A percentile compares a stretch with the other conserved stretches of the same genome.
These are phyloP conservation scores for Amanita inopinata DNA, from an alignment of 768 basidiomycete genomes.

Conservation along the genomic window DNA sequence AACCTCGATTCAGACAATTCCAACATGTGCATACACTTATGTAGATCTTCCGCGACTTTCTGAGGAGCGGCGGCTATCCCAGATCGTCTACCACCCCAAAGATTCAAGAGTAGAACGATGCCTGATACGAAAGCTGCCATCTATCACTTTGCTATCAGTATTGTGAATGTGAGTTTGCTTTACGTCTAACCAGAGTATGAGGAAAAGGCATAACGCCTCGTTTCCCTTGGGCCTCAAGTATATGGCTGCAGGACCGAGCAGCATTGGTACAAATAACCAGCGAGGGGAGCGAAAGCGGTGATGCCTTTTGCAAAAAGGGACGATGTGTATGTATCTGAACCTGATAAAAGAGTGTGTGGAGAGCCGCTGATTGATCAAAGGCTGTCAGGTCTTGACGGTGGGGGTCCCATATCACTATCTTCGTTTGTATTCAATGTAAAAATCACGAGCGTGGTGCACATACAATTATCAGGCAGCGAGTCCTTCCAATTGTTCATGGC, in stretches of 20 bases:
- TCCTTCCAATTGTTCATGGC: constrained; percentile 55
- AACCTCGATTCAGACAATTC: constrained; percentile 26
- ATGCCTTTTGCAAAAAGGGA: constrained; percentile 46
- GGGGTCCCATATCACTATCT: constrained; percentile 31
- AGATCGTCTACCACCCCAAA: constrained; percentile 39
- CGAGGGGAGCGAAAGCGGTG: constrained; percentile 38
- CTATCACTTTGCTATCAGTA: constrained; percentile 12
- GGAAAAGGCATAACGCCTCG: constrained; percentile 22
- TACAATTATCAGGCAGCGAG: constrained; percentile 46
- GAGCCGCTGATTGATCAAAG: constrained; percentile 43
- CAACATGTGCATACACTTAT: constrained; percentile 41
- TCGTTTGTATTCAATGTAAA: background rate
- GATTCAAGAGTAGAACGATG: constrained; percentile 45
- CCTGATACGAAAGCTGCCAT: constrained; percentile 27
- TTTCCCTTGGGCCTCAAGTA: constrained; percentile 45
- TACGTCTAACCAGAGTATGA: constrained; percentile 20
- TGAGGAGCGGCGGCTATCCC: constrained; percentile 28
- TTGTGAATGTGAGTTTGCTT: background rate
- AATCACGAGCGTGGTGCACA: constrained; percentile 11
- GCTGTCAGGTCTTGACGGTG: constrained; percentile 21
- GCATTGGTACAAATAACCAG: constrained; percentile 64
- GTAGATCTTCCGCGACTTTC: constrained; percentile 40
- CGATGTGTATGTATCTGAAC: constrained; percentile 61
- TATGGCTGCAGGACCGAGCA: constrained; percentile 60
- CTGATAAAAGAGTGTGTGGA: constrained; percentile 37